Base-by-base conservation (phyloP, 2,329 filamentous ascomycete species). In the Colletotrichum eremochloae region DNA sequence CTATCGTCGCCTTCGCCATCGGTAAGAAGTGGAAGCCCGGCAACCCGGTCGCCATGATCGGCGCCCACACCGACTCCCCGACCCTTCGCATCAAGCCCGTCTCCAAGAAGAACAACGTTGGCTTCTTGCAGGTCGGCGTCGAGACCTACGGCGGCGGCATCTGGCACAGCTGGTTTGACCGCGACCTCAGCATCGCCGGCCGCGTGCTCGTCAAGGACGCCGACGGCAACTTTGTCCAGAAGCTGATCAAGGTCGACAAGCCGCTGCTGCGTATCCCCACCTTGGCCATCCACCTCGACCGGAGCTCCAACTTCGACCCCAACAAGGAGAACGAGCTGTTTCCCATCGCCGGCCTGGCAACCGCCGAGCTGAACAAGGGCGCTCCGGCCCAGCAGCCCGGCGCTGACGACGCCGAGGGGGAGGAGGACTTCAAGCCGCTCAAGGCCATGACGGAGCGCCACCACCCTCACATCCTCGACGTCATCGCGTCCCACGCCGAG, bases 151-250 rank as follows among this genome's bases (percentile, higher is more conserved):
- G 96, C 65, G 96, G 96, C 74, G 96, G 96, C 68, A 92, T 98
- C 78, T 98, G 96, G 96, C 95, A 98, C 83, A 97, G 94, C 58
- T 99, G 93, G 96, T 99, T 99, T 80, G 96, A 99, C 82, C 92
- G 96, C 63, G 96, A 99, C 81, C 86, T 99, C 74, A 93, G 94
- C 77, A 91, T 98, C 66, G 96, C 96, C 42, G 96, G 96, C 11
- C 89, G 96, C 72, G 94, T 94, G 18, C 92, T 98, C 86, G 93
- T 96, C 68, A 91, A 89, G 77, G 91, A 91, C 69, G 88, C 88
- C 58, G 88, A 93, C 71, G 94, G 93, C 63, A 91, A 89, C 75
- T 93, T 97, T 75, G 89, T 91, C 74, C 93, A 94, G 83, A 95
- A 92, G 82, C 88, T 99, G 68, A 90, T 98, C 83, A 96, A 97